Evolutionary conservation across 352 stramenopile species (phyloP), one percentile per base, ranked within the genome.

Genomic region (Globisporangium paroecandrum): DNA sequence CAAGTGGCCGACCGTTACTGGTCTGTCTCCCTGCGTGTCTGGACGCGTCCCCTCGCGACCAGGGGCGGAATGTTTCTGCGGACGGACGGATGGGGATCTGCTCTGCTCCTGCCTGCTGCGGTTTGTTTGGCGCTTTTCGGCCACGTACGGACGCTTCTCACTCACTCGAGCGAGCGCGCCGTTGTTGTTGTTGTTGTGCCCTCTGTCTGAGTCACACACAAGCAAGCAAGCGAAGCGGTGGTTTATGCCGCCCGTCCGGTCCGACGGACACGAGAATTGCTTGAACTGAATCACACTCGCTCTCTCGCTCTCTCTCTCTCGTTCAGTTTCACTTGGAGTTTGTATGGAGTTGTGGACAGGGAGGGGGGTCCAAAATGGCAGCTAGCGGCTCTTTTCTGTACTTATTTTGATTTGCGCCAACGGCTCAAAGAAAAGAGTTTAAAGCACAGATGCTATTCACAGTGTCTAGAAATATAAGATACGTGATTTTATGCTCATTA

Each of bases 31-130:
- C 20, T 29, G n/a, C 25, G 51, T 32, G 27, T 58, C 43, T 51
- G 43, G 13, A 36, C 15, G 25, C 54, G 54, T 61, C 55, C 29
- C 55, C 29, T 61, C 54, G 27, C 55, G 15, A 25, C 25, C 15
- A 12, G 56, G 56, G 32, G 56, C 32, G 56, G 56, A 62, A 49
- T 24, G 56, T 47, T 47, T 49, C 32, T 62, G 56, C 56, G 56
- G 56, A 62, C 41, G 41, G 55, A 61, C 36, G 36, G 41, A 47
- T 34, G 56, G 56, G 32, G 56, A 22, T 20, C 38, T 46, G 38
- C 38, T 46, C 12, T 38, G 25, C 13, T 58, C 8, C 32, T 61
- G 53, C 8, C 32, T 61, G 53, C 18, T 46, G 53, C 53, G 27
- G 27, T 32, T 41, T 32, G 13, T 29, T 61, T 61, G 34, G 56